Base-by-base conservation (phyloP, 2,329 filamentous ascomycete genomes). In the Trichoderma citrinoviride region DNA sequence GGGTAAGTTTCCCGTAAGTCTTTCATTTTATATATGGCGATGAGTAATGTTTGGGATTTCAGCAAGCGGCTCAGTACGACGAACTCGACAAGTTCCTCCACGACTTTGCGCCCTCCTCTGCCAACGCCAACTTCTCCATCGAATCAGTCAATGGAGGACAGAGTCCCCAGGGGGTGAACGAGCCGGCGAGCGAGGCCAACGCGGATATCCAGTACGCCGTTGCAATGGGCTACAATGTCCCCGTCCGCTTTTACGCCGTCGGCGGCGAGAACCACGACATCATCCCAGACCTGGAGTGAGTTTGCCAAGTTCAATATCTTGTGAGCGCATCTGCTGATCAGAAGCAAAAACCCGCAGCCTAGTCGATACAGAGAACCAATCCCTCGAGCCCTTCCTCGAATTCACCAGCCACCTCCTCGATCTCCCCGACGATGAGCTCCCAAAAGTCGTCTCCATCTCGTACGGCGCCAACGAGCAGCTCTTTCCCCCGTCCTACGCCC, bases 401-500 rank as follows among this genome's bases (percentile, higher is more conserved):
- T 87, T 88, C 73, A 80, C 88, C 6, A 80, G 83, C 64, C 84
- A 87, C 72, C 78, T 91, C 10, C 77, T 90, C 3, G 73, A 77
- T 21, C 80, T 88, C 21, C 74, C 79, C 1, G 81, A 85, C 66
- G 73, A 78, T 3, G 73, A 84, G 19, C 78, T 91, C 0, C 89
- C 90, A 0, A 81, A 84, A 3, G 84, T 90, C 19, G 80, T 92
- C 47, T 84, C 82, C 46, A 89, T 87, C n/a, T 91, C 88, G 0
- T 92, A 91, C 71, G 88, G 87, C 27, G 87, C 90, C 69, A 81
- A 87, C 53, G 89, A 92, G 71, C 87, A 88, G 72, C 83, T 81
- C 3, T 78, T 91, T 0, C 87, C 87, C 0, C 75, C 76, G 23
- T 77, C 80, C 3, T 90, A 90, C 72, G 83, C 86, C 7, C 79